Base-by-base conservation (phyloP, 2,329 filamentous ascomycete species). In the Decorospora gaudefroyi region DNA sequence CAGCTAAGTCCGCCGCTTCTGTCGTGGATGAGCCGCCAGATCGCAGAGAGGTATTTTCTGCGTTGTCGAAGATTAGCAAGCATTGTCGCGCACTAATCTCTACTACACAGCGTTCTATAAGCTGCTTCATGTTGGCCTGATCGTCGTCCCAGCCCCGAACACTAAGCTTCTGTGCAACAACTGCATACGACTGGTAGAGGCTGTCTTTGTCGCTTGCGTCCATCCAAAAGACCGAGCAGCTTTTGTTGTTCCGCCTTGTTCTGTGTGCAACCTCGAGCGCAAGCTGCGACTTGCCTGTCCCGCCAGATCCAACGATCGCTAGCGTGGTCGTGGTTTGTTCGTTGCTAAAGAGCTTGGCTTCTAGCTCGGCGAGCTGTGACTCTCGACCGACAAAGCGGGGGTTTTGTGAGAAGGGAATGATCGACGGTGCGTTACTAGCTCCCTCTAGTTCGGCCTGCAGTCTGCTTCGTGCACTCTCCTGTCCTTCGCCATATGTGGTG, bases 141-240 rank as follows among this genome's bases (percentile, higher is more conserved):
- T n/a, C n/a, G 32, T 39, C 34, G 13, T 53, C 54, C 38, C 42
- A 53, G 3, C 57, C n/a, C 46, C 33, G 51, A 30, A 71, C 50
- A 0, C 42, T 33, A 11, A 75, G 57, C 53, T 62, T 55, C 23
- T 51, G 60, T 1, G 61, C 9, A 42, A 55, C 41, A 19, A 27
- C 48, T 39, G 37, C 37, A 42, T 51, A 58, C 17, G 71, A 71
- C 38, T 72, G 65, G 22, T 74, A 62, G 41, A 77, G 68, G 39
- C 56, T 70, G n/a, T 64, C 67, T 10, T 52, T 44, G 43, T 69
- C 73, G 16, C 65, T 58, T 5, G 69, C 73, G 4, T 72, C 66
- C 6, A 77, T 61, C 75, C 73, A 78, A 45, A 78, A 70, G 36
- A 78, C 54, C 0, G 69, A 73, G 38, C 61, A 73, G 4, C 68